phyloP scores from a whole-genome alignment of 2,329 filamentous ascomycete species.

The Dactylonectria macrodidyma region DNA sequence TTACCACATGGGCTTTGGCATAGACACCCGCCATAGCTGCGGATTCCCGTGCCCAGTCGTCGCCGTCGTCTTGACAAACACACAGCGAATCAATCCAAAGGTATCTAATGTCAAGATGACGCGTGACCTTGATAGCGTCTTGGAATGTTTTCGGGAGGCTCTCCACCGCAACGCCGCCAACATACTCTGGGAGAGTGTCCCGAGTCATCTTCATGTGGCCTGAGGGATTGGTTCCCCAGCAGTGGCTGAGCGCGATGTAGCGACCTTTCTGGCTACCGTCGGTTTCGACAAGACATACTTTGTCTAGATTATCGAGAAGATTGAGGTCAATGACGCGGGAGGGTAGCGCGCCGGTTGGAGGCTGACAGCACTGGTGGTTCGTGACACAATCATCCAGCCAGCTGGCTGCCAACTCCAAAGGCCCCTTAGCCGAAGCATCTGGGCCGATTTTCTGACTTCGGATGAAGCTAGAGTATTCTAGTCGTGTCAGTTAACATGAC shows the following conservation, averaged over 20 bases:
- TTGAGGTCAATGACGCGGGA: slow-evolving; percentile 26
- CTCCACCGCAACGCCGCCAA: not conserved
- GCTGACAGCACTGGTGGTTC: slow-evolving; percentile 2
- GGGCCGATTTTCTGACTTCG: slow-evolving; percentile 9
- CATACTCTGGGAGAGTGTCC: not conserved
- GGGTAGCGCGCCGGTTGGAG: slow-evolving; percentile 11
- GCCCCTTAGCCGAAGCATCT: not conserved
- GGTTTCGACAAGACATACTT: slow-evolving; percentile 20
- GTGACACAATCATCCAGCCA: slow-evolving; percentile 20
- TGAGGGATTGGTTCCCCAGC: slow-evolving; percentile 16
- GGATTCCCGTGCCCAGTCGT: slow-evolving; percentile 28
- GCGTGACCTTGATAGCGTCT: slow-evolving; percentile 33
- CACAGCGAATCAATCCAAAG: slow-evolving; percentile 34
- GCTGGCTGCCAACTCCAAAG: not conserved
- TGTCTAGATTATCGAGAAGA: not conserved
- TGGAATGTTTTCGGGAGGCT: slow-evolving; percentile 19
- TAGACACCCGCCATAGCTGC: slow-evolving; percentile 32
- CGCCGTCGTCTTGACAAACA: slow-evolving; percentile 29
- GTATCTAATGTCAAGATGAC: slow-evolving; percentile 12
- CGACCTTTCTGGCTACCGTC: accelerated
- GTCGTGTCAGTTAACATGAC: not conserved
- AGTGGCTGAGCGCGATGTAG: slow-evolving; percentile 31
- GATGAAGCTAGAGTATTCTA: not conserved
- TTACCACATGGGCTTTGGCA: slow-evolving; percentile 20
- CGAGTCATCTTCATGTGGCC: slow-evolving; percentile 13